Percentiles rank a stretch among this genome's conserved stretches.
Evolutionary conservation across 1,284 basidiomycete species (phyloP).

Genomic region (Ceratobasidium papillatum): DNA sequence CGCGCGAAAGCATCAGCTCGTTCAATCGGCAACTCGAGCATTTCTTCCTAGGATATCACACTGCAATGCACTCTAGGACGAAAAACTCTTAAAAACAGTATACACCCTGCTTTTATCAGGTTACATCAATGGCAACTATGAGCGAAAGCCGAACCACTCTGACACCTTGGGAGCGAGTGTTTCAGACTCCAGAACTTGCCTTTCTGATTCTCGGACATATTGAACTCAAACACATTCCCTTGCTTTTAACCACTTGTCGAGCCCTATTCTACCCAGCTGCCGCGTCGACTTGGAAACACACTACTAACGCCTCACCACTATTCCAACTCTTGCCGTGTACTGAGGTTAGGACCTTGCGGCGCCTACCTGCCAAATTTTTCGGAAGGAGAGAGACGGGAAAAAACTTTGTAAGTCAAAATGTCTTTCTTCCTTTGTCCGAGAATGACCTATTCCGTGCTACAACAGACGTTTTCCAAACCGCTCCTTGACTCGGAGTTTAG

Average conservation of each 20-base stretch:
- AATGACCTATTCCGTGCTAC: neutral
- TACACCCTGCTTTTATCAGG: neutral
- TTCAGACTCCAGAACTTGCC: slow-evolving; percentile 4
- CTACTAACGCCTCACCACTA: neutral
- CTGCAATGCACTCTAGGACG: neutral
- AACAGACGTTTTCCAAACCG: neutral
- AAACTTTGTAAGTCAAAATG: neutral
- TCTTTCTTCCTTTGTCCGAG: neutral
- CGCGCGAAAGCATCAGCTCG: too few relatives aligned
- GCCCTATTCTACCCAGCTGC: neutral
- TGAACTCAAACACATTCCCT: neutral
- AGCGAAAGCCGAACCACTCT: neutral
- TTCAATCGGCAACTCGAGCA: neutral
- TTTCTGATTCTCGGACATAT: neutral
- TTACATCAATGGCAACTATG: neutral
- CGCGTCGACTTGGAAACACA: slow-evolving; percentile 1
- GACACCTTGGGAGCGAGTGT: slow-evolving; percentile 2
- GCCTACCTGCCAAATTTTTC: neutral
- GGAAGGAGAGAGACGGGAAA: neutral
- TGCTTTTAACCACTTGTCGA: neutral
- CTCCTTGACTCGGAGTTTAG: slow-evolving; percentile 1
- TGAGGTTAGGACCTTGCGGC: neutral
- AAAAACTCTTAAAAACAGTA: neutral
- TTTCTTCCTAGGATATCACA: neutral
- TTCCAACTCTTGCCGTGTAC: slow-evolving; percentile 6